Evolutionary conservation across 164 flowering plant species (phyloP).

Genomic region (Piper longum): DNA sequence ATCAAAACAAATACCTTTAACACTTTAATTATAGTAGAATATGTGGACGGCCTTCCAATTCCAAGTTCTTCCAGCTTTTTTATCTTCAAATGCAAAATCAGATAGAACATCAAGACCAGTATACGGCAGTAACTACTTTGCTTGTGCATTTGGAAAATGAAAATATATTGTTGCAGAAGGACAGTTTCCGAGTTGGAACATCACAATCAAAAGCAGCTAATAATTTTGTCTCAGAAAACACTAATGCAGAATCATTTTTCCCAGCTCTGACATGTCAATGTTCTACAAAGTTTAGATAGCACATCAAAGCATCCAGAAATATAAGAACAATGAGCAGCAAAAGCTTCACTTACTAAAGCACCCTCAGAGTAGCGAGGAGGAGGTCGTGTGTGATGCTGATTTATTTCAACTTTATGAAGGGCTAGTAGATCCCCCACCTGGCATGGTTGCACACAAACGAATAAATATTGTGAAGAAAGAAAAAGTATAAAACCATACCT

Average conservation of each 20-base stretch:
- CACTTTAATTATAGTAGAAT: constrained; percentile 71
- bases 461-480: not conserved
- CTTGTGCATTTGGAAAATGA: not conserved
- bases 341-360: constrained; percentile 34
- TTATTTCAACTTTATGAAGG: constrained; percentile 37
- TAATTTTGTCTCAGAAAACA: too few species aligned
- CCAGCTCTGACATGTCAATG: too few species aligned
- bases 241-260: too few species aligned
- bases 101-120: not conserved
- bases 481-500: not conserved
- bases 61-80: constrained; percentile 97
- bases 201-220: too few species aligned
- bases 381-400: constrained; percentile 69
- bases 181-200: too few species aligned
- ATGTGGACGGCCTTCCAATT: constrained; percentile 96
- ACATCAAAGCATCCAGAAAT: not conserved
- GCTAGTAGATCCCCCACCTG: constrained; percentile 43
- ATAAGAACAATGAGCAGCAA: not conserved
- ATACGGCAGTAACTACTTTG: not conserved
- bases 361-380: constrained; percentile 84
- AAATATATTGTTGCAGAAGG: too few species aligned
- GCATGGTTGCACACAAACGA: not conserved
- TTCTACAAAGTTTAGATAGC: too few species aligned
- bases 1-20: constrained; percentile 35
- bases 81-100: constrained; percentile 22